These are phyloP conservation scores for Leucocoprinus birnbaumii DNA, from an alignment of 768 basidiomycete genomes.

Conservation along the genomic window DNA sequence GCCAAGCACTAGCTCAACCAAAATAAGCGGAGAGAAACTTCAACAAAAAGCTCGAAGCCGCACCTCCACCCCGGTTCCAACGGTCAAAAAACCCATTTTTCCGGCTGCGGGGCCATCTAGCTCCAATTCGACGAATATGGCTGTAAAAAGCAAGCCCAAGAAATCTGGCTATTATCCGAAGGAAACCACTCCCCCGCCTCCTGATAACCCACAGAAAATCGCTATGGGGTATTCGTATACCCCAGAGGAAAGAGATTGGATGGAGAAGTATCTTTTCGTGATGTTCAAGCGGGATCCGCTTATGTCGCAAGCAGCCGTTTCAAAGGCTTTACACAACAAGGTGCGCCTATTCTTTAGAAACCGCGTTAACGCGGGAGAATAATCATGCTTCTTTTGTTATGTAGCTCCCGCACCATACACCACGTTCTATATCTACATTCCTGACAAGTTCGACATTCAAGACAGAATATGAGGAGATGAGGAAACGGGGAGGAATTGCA, in stretches of 20 bases:
- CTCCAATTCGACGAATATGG: neutral
- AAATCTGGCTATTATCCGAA: conserved; percentile 1
- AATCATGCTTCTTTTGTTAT: neutral
- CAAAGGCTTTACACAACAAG: conserved; percentile 39
- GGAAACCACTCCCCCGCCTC: conserved; percentile 4
- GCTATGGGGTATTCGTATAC: conserved; percentile 39
- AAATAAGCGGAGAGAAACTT: neutral
- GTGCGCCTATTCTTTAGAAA: conserved; percentile 28
- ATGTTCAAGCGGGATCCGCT: conserved; percentile 46
- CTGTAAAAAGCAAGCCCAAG: neutral
- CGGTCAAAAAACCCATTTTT: neutral
- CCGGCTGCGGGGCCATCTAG: neutral
- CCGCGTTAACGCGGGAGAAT: neutral
- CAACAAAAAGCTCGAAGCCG: neutral
- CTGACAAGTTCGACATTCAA: conserved; percentile 27
- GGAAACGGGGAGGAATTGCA: conserved; percentile 49
- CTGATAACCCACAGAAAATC: neutral
- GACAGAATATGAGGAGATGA: conserved; percentile 40
- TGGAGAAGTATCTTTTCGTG: conserved; percentile 38
- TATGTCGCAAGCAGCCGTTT: conserved; percentile 34
- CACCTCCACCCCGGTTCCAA: neutral
- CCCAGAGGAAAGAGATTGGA: conserved; percentile 47
- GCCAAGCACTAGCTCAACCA: neutral
- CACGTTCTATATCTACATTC: conserved; percentile 47
- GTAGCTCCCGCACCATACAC: conserved; percentile 61